These are phyloP conservation scores for Physcomitrellopsis africana DNA, from an alignment of 225 moss, liverwort and hornwort genomes.

Conservation along the genomic window DNA sequence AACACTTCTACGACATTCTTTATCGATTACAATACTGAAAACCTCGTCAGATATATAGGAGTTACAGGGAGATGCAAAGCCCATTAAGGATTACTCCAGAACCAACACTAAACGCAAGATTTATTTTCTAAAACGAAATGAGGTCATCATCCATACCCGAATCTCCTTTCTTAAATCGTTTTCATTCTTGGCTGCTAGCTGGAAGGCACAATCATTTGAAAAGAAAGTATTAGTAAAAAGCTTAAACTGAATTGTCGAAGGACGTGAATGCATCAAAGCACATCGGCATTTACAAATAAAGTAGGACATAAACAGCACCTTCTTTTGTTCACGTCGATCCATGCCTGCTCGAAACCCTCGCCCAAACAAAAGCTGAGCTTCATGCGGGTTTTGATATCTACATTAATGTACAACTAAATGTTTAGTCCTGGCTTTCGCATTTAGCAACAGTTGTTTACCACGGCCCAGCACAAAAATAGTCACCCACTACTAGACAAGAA, in stretches of 20 bases:
- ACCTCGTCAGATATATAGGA: conserved; percentile 3
- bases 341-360: conserved; percentile 98
- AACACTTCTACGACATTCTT: not conserved
- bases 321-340: conserved; percentile 99
- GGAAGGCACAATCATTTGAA: conserved; percentile 37
- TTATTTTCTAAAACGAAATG: not conserved
- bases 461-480: not conserved
- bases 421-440: conserved; percentile 12
- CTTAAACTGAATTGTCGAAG: not conserved
- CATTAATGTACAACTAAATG: conserved; percentile 20
- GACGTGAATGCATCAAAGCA: not conserved
- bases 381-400: conserved; percentile 95
- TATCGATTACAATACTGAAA: not conserved
- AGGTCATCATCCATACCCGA: conserved; percentile 49
- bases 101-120: not conserved
- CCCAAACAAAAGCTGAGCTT: conserved; percentile 97
- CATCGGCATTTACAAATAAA: conserved; percentile 17
- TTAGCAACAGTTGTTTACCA: conserved; percentile 11
- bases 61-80: not conserved
- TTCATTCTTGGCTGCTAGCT: conserved; percentile 99
- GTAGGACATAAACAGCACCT: conserved; percentile 45
- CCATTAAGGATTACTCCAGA: not conserved
- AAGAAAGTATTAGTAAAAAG: conserved; percentile 25
- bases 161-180: conserved; percentile 94
- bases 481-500: not conserved